Evolutionary conservation across 2,329 filamentous ascomycete species (phyloP).

Genomic region (Berkeleyomyces rouxiae): DNA sequence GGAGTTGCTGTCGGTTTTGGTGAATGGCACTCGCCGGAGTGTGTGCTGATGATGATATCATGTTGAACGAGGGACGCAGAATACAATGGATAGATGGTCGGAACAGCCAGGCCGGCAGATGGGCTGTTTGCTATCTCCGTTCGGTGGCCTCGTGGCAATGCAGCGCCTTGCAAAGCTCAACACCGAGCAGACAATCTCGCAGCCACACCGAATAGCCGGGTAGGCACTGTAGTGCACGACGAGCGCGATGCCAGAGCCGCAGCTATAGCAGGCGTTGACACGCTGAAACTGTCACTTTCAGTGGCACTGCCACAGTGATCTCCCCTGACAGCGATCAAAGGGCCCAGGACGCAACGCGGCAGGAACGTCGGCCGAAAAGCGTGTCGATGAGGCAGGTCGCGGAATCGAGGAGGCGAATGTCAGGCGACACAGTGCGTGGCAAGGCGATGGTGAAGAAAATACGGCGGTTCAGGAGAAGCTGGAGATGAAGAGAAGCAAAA

Average conservation of each 20-base stretch:
- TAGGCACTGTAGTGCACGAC: background rate
- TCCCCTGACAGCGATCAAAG: background rate
- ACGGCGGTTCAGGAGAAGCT: background rate
- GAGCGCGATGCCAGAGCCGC: background rate
- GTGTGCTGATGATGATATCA: slow-evolving; percentile 10
- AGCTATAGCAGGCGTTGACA: background rate
- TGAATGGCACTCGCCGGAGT: slow-evolving; percentile 12
- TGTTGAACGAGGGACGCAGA: background rate
- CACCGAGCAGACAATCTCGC: background rate
- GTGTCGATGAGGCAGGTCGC: background rate
- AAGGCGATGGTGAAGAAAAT: background rate
- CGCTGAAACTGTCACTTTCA: background rate
- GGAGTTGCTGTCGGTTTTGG: slow-evolving; percentile 8
- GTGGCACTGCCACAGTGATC: background rate
- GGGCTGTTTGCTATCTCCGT: background rate
- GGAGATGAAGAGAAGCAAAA: background rate
- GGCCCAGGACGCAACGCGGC: background rate
- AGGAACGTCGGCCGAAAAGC: background rate
- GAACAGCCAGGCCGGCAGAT: background rate
- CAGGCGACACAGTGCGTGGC: background rate
- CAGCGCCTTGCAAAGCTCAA: background rate
- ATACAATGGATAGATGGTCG: background rate
- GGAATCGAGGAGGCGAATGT: background rate
- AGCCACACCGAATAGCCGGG: background rate
- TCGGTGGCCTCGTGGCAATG: background rate